Conservation (phyloP, 345 rosid species). For the Nasturtium officinale region DNA sequence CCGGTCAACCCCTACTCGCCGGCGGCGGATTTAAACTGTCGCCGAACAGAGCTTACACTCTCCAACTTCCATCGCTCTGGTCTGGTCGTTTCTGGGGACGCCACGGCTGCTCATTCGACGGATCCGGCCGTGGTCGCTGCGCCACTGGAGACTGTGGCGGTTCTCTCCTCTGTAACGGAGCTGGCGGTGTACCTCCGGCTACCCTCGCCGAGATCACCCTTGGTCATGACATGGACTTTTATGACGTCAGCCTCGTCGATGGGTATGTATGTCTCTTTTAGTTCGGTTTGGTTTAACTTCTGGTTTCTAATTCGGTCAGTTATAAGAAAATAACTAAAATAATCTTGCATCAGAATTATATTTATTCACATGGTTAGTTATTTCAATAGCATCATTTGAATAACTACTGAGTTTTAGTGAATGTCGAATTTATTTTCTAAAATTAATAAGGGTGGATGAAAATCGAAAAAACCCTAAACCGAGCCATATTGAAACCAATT, state of each 20-base stretch:
- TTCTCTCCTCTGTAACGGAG: slow-evolving; percentile 44
- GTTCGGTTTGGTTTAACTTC: neutral
- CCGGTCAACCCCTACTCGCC: slow-evolving; percentile 41
- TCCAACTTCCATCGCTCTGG: slow-evolving; percentile 47
- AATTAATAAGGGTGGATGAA: neutral
- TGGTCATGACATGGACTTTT: slow-evolving; percentile 47
- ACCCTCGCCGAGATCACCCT: slow-evolving; percentile 57
- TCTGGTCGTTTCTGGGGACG: slow-evolving; percentile 62
- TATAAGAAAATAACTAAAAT: neutral
- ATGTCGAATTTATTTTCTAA: neutral
- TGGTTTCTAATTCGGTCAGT: neutral
- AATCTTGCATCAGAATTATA: neutral
- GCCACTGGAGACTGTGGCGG: slow-evolving; percentile 53
- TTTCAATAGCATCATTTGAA: neutral
- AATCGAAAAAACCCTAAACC: neutral
- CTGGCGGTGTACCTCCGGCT: slow-evolving; percentile 54
- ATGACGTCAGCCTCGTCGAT: slow-evolving; percentile 57
- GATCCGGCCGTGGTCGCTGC: slow-evolving; percentile 45
- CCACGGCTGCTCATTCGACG: slow-evolving; percentile 45
- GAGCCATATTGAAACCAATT: neutral
- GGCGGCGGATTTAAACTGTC: slow-evolving; percentile 47
- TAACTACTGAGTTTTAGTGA: neutral
- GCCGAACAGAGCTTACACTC: slow-evolving; percentile 35
- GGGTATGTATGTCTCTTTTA: slow-evolving; percentile 35
- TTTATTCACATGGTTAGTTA: neutral